These are phyloP conservation scores for Arachnopeziza araneosa DNA, from an alignment of 2,329 filamentous ascomycete species.

Conservation along the genomic window DNA sequence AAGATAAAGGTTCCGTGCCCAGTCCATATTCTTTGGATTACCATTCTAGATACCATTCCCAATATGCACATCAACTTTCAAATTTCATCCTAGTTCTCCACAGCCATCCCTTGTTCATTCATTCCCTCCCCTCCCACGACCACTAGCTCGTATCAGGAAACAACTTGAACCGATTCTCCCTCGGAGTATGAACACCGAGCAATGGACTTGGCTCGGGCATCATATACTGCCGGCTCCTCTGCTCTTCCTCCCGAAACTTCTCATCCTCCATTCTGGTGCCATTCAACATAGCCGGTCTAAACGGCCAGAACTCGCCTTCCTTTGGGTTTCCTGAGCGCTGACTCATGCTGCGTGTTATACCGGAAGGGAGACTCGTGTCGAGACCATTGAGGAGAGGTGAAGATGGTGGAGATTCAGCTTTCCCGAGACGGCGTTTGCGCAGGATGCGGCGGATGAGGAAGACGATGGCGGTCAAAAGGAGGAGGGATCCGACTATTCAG, in stretches of 20 bases:
- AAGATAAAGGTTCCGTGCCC: too few species aligned
- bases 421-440: conserved; percentile 3
- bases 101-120: neutral
- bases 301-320: neutral
- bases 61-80: neutral
- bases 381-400: neutral
- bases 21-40: too few species aligned
- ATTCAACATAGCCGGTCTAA: neutral
- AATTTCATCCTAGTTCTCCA: too few species aligned
- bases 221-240: neutral
- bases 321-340: neutral
- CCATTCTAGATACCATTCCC: too few species aligned
- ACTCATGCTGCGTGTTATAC: neutral
- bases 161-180: neutral
- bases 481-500: neutral
- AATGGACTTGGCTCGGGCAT: neutral
- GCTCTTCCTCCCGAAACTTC: conserved; percentile 7
- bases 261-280: neutral
- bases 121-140: neutral
- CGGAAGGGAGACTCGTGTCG: neutral
- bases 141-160: neutral
- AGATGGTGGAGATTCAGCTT: conserved; percentile 1
- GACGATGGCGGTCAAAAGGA: neutral
- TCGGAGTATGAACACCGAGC: neutral
- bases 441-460: conserved; percentile 1